Conservation (phyloP, 768 basidiomycete species). For the Kwoniella botswanensis region DNA sequence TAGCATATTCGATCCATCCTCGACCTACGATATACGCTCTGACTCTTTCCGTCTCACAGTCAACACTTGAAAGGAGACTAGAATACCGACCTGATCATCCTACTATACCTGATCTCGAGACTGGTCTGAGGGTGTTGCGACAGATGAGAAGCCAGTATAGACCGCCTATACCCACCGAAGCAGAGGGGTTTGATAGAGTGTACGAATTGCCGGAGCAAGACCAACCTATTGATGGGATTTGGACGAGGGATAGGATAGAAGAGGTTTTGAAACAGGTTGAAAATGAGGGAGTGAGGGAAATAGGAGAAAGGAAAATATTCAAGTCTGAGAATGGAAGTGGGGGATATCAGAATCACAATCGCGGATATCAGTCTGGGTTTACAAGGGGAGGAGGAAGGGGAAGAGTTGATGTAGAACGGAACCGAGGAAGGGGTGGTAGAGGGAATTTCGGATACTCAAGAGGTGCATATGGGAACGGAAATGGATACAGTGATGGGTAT, state of each 20-base stretch:
- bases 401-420: background rate
- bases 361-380: background rate
- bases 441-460: background rate
- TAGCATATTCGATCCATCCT: slow-evolving; percentile 30
- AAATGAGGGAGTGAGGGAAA: background rate
- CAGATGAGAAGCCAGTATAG: slow-evolving; percentile 44
- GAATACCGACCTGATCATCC: slow-evolving; percentile 44
- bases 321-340: background rate
- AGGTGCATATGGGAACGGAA: background rate
- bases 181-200: slow-evolving; percentile 52
- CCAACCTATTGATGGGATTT: slow-evolving; percentile 37
- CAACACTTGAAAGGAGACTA: slow-evolving; percentile 42
- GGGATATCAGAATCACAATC: background rate
- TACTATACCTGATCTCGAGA: slow-evolving; percentile 46
- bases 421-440: background rate
- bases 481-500: background rate
- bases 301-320: background rate
- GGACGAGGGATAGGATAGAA: slow-evolving; percentile 13
- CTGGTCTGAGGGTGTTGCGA: slow-evolving; percentile 44
- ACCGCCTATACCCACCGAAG: slow-evolving; percentile 35
- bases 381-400: background rate
- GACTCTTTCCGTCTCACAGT: slow-evolving; percentile 27
- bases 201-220: slow-evolving; percentile 31
- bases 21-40: slow-evolving; percentile 36
- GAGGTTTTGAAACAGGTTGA: background rate